Evolutionary conservation across 148 eudicot genomes (phyloP).

Genomic region (Rhododendron henanense): DNA sequence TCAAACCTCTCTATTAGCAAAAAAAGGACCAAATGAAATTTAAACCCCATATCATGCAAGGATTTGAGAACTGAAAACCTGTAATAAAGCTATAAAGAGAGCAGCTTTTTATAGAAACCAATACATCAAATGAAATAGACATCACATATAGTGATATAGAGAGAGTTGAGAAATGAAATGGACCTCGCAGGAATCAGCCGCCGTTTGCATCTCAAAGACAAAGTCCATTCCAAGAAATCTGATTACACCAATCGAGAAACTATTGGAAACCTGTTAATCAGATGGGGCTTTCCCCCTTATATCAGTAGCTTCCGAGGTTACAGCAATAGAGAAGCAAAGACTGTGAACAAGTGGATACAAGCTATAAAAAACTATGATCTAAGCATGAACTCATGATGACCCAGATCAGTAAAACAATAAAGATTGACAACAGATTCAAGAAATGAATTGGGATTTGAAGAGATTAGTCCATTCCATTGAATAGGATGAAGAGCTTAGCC

Average conservation of each 20-base stretch:
- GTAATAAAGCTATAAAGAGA: neutral
- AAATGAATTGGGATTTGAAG: constrained; percentile 13
- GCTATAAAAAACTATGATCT: constrained; percentile 15
- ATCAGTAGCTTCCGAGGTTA: constrained; percentile 12
- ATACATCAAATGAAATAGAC: too few species aligned
- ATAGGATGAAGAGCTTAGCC: constrained; percentile 14
- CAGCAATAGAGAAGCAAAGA: constrained; percentile 12
- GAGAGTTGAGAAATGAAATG: constrained; percentile 22
- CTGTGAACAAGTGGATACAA: neutral
- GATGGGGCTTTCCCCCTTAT: constrained; percentile 2
- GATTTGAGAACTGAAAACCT: neutral
- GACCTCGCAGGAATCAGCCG: constrained; percentile 28
- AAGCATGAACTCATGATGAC: constrained; percentile 4
- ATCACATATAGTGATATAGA: neutral
- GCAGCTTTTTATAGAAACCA: neutral
- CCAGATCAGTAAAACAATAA: constrained; percentile 21
- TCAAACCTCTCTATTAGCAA: neutral
- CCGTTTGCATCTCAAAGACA: constrained; percentile 20
- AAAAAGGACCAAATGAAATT: neutral
- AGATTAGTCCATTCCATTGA: constrained; percentile 11
- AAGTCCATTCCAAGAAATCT: constrained; percentile 23
- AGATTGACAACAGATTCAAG: neutral
- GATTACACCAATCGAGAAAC: constrained; percentile 8
- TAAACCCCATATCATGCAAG: neutral
- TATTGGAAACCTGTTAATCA: constrained; percentile 17